These are phyloP conservation scores for Aeschynomene evenia DNA, from an alignment of 306 rosid species.

Conservation along the genomic window DNA sequence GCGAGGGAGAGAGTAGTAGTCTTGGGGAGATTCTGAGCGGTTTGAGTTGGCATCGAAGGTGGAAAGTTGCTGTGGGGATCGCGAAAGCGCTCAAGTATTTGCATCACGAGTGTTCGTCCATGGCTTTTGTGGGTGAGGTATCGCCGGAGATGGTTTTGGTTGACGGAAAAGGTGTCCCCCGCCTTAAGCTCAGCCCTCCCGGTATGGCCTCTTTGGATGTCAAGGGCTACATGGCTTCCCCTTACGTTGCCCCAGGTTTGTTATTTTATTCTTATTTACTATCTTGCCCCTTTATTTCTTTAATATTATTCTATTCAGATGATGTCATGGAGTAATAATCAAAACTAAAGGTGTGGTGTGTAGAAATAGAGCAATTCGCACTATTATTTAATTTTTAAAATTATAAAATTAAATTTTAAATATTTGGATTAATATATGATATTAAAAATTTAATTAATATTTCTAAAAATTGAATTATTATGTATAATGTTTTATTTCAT, in stretches of 20 bases:
- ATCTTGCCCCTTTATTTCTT: background rate
- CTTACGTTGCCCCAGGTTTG: slow-evolving; percentile 69
- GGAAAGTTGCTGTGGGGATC: slow-evolving; percentile 57
- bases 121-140: slow-evolving; percentile 41
- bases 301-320: no score
- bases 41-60: slow-evolving; percentile 66
- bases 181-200: slow-evolving; percentile 48
- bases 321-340: background rate
- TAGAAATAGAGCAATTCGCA: no score
- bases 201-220: slow-evolving; percentile 27
- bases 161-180: slow-evolving; percentile 51
- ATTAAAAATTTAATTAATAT: no score
- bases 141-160: slow-evolving; percentile 60
- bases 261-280: no score
- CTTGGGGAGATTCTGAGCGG: slow-evolving; percentile 43
- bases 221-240: slow-evolving; percentile 47
- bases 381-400: no score
- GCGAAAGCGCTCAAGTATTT: slow-evolving; percentile 60
- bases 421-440: no score
- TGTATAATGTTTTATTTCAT: no score
- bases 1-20: slow-evolving; percentile 37
- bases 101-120: slow-evolving; percentile 44
- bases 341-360: no score
- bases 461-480: no score
- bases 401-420: no score